Evolutionary conservation across 768 basidiomycete species (phyloP).

Genomic region (Lyophyllum decastes): DNA sequence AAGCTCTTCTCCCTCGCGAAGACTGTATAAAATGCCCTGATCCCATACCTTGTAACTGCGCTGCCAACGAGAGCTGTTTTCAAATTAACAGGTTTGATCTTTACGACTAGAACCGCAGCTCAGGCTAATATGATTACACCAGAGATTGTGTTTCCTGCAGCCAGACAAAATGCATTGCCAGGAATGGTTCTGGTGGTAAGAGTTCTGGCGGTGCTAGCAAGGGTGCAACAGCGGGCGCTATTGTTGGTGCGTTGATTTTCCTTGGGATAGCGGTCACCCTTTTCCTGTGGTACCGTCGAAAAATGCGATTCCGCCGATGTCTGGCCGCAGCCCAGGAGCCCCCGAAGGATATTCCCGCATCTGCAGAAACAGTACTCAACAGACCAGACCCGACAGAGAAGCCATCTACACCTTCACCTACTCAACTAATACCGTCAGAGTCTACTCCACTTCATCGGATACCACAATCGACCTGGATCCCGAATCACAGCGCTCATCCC

Average conservation of each 20-base stretch:
- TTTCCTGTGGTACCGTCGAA: conserved; percentile 70
- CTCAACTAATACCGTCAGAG: conserved; percentile 45
- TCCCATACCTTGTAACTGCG: conserved; percentile 57
- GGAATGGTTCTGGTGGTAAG: conserved; percentile 16
- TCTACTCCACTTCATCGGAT: conserved; percentile 47
- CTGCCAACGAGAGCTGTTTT: conserved; percentile 55
- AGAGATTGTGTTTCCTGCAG: conserved; percentile 65
- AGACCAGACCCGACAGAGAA: conserved; percentile 84
- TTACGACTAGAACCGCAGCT: not conserved
- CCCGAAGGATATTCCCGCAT: conserved; percentile 65
- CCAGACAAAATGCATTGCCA: conserved; percentile 51
- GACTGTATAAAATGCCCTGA: conserved; percentile 52
- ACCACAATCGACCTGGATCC: conserved; percentile 65
- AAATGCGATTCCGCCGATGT: conserved; percentile 41
- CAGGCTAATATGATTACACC: conserved; percentile 8
- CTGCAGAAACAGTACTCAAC: conserved; percentile 77
- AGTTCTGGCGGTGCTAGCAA: conserved; percentile 51
- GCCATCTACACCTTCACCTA: conserved; percentile 26
- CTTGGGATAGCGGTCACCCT: conserved; percentile 50
- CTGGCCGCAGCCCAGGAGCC: conserved; percentile 35
- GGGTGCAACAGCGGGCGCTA: conserved; percentile 74
- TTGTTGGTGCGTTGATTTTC: conserved; percentile 65
- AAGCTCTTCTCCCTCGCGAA: conserved; percentile 39
- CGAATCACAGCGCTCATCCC: conserved; percentile 38
- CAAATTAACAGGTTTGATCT: conserved; percentile 55